phyloP scores from a whole-genome alignment of 1,284 basidiomycete species.

The Cryptococcus amylolentus region DNA sequence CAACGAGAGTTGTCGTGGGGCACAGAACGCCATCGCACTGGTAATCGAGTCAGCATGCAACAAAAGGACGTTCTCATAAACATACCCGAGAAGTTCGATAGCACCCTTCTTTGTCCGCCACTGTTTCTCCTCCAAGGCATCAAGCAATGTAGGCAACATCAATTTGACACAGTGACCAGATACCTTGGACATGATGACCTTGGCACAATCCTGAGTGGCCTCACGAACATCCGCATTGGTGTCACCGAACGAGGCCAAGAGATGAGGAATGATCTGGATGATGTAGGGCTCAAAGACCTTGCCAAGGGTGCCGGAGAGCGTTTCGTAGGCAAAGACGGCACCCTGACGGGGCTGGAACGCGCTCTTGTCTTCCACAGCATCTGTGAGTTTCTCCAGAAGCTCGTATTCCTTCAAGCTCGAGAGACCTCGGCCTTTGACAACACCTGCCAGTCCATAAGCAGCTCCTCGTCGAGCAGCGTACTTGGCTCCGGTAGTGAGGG shows the following conservation, averaged over 20 bases:
- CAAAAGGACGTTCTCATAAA: background rate
- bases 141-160: conserved; percentile 84
- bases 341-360: conserved; percentile 83
- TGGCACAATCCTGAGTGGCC: conserved; percentile 87
- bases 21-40: conserved; percentile 94
- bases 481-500: conserved; percentile 72
- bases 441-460: conserved; percentile 91
- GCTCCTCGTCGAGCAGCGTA: conserved; percentile 91
- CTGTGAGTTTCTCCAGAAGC: conserved; percentile 68
- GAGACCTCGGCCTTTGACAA: conserved; percentile 86
- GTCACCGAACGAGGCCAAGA: conserved; percentile 89
- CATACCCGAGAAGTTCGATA: conserved; percentile 83
- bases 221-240: conserved; percentile 84
- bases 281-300: conserved; percentile 75
- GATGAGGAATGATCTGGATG: conserved; percentile 74
- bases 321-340: conserved; percentile 92
- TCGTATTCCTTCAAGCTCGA: conserved; percentile 78
- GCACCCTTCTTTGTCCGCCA: conserved; percentile 98
- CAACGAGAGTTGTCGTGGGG: conserved; percentile 88
- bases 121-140: conserved; percentile 94
- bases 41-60: conserved; percentile 1
- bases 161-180: conserved; percentile 92
- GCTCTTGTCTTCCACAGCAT: conserved; percentile 86
- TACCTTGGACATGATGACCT: conserved; percentile 92
- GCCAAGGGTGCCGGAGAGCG: conserved; percentile 77